Base-by-base conservation (phyloP, 352 stramenopile genomes). In the Phytophthora pinifolia region DNA sequence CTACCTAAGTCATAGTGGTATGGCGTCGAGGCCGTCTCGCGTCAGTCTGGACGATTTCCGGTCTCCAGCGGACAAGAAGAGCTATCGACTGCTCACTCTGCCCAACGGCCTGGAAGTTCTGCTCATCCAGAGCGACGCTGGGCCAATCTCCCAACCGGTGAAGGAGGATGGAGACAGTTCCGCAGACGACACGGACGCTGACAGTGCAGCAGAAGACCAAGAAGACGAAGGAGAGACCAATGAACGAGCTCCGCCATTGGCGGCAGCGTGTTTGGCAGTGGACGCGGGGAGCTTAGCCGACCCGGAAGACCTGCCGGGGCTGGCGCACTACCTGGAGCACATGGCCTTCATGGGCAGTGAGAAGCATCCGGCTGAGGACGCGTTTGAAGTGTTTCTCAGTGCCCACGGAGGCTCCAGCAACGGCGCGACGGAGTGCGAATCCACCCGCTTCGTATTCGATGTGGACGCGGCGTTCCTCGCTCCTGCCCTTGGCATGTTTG, bases 281-380 rank as follows among this genome's bases (percentile, higher is more conserved):
- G 59, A 69, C 25, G 71, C 87, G 1, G 79, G 79, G 6, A 86
- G 74, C 54, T 71, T 88, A 53, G 7, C 65, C 1, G 84, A 96
- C 29, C 78, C 83, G 1, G 34, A 70, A 32, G 51, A 72, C 8
- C 37, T 93, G 10, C 73, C 70, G 12, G 88, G 83, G 3, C 57
- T 89, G 7, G 85, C 84, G 8, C 86, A 96, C 52, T 96, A 90
- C 52, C 69, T 97, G 17, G 89, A 98, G 67, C 91, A 98, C 74
- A 97, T 98, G 91, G 63, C 97, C 2, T 98, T 98, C 63, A 92
- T 98, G 84, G 91, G 91, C 6, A 96, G 78, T 48, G 59, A 63
- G 15, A 97, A 96, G 43, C 98, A 96, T 59, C 91, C 90, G 1
- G 75, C 84, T 43, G 92, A 98, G 50, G 96, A 98, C 63, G 80